Evolutionary conservation across 2,329 filamentous ascomycete species (phyloP).

Genomic region (Apiospora marii): DNA sequence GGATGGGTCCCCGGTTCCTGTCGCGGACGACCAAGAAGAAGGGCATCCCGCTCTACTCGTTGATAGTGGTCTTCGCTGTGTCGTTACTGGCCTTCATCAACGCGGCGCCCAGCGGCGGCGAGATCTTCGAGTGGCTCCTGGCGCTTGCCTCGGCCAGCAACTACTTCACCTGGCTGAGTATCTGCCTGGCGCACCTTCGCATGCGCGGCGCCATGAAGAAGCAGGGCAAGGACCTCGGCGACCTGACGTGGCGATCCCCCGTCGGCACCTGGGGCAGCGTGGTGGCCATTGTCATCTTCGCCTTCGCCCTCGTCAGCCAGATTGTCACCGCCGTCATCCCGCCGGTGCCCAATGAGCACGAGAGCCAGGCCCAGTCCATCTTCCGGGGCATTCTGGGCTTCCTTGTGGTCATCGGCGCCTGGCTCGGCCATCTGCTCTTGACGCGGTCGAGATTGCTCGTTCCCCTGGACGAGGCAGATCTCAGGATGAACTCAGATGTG

Average conservation of each 20-base stretch:
- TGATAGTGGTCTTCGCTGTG: slow-evolving; percentile 67
- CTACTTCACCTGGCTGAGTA: slow-evolving; percentile 57
- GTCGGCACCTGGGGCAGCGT: slow-evolving; percentile 41
- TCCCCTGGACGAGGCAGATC: not conserved
- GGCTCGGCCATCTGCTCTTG: slow-evolving; percentile 25
- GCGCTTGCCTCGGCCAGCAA: slow-evolving; percentile 56
- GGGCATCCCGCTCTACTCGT: slow-evolving; percentile 74
- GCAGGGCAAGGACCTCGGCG: slow-evolving; percentile 44
- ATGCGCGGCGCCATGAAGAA: slow-evolving; percentile 50
- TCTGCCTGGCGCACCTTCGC: slow-evolving; percentile 54
- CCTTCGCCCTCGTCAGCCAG: slow-evolving; percentile 41
- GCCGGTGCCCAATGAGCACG: not conserved
- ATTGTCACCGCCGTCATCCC: slow-evolving; percentile 38
- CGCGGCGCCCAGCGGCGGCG: slow-evolving; percentile 62
- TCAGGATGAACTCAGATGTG: not conserved
- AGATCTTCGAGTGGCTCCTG: slow-evolving; percentile 63
- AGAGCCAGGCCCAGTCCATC: not conserved
- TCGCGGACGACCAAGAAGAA: slow-evolving; percentile 66
- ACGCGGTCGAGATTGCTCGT: not conserved
- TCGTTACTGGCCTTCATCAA: slow-evolving; percentile 75
- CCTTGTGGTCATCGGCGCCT: slow-evolving; percentile 21
- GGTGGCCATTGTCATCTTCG: slow-evolving; percentile 41
- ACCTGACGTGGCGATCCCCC: slow-evolving; percentile 34
- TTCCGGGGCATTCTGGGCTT: slow-evolving; percentile 20
- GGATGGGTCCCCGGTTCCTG: slow-evolving; percentile 44